Base-by-base conservation (phyloP, 768 basidiomycete species). In the Amanita inopinata region DNA sequence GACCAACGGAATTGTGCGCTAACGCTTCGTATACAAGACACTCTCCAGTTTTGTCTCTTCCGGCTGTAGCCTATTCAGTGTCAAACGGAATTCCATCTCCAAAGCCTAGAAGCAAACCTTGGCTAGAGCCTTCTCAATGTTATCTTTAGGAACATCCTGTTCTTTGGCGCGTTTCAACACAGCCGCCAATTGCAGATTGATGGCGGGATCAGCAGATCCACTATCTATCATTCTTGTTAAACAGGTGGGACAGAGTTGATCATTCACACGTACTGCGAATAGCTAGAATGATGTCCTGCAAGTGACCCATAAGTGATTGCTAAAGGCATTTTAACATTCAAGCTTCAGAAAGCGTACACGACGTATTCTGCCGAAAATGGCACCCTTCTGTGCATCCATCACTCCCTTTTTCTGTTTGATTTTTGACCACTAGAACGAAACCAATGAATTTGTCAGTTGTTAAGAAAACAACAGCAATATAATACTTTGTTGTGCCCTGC, bases 331-430 rank as follows among this genome's bases (percentile, higher is more conserved):
- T 24, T 40, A 27, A 40, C 5, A 33, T 31, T 1, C 20, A 6
- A 4, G 24, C 15, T 40, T 24, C 19, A 7, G 5, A 12, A 6
- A 28, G 51, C 78, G 28, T 57, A 84, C 82, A 45, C 69, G 65
- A 45, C 65, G 66, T 11, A 73, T 70, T 55, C 64, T 77, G 24
- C 73, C 65, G 36, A 75, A 80, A n/a, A 78, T 34, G 32, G 64
- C 62, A 40, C 78, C 73, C 55, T 73, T 80, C 51, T 74, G 71
- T 5, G 66, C 63, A 54, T 84, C 82, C 49, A 69, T 74, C n/a
- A 66, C 60, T 12, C 78, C 81, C 52, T 84, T 84, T 53, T 67
- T 73, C 43, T 78, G 71, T 54, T 82, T 81, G 53, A 83, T 83
- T 69, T 83, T 83, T 0, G 81, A 81, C 81, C 80, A 83, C 81